Evolutionary conservation across 768 basidiomycete species (phyloP).

Genomic region (Favolaschia claudopus): DNA sequence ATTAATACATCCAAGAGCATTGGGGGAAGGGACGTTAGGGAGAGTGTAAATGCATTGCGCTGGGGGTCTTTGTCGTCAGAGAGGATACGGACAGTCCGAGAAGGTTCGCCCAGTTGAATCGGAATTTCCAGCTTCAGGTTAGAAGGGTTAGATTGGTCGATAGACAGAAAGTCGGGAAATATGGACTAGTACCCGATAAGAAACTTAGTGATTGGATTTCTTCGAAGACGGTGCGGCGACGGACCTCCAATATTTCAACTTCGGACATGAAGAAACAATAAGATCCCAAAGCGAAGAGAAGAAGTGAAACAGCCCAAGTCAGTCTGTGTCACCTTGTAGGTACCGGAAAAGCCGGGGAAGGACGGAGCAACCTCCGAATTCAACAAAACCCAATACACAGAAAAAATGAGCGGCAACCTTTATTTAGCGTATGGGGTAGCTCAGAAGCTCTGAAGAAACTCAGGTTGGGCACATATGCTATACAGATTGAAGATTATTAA

Average conservation of each 20-base stretch:
- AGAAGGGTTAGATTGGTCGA: conserved; percentile 48
- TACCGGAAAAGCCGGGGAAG: too few species aligned
- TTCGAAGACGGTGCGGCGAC: not conserved
- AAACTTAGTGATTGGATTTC: not conserved
- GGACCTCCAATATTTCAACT: conserved; percentile 19
- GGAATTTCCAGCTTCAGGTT: conserved; percentile 69
- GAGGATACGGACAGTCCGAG: conserved; percentile 44
- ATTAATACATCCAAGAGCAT: conserved; percentile 63
- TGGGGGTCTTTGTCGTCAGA: conserved; percentile 30
- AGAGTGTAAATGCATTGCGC: conserved; percentile 32
- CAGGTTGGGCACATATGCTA: too few species aligned
- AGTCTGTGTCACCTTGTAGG: too few species aligned
- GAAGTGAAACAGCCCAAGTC: not conserved
- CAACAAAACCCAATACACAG: not conserved
- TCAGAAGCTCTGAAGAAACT: not conserved
- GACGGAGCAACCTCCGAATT: not conserved
- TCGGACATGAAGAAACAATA: conserved; percentile 12
- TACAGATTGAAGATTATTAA: too few species aligned
- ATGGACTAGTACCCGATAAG: conserved; percentile 77
- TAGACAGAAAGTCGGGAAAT: conserved; percentile 76
- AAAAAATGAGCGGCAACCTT: not conserved
- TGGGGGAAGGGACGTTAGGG: conserved; percentile 66
- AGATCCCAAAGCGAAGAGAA: not conserved
- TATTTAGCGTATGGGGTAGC: not conserved
- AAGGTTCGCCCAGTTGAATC: conserved; percentile 59